phyloP scores from a whole-genome alignment of 352 stramenopile species.

The Pilasporangium apinafurcum region DNA sequence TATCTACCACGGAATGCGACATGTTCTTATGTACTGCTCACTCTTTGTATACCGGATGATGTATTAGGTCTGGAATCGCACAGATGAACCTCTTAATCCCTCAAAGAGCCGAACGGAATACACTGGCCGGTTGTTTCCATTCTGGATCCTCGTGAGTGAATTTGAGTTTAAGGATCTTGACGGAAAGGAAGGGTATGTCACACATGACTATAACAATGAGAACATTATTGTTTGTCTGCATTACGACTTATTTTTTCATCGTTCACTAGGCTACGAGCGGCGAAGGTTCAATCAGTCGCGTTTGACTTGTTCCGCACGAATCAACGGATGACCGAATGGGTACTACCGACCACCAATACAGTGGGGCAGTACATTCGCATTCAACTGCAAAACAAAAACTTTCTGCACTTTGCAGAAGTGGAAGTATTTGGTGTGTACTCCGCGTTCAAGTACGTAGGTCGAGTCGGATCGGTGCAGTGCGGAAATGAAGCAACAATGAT shows the following conservation, averaged over 20 bases:
- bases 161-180: slow-evolving; percentile 78
- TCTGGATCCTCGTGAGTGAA: slow-evolving; percentile 91
- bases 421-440: slow-evolving; percentile 91
- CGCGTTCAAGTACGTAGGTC: slow-evolving; percentile 74
- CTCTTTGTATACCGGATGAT: neutral
- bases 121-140: slow-evolving; percentile 82
- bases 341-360: slow-evolving; percentile 77
- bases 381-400: slow-evolving; percentile 86
- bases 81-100: slow-evolving; percentile 81
- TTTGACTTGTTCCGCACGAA: slow-evolving; percentile 77
- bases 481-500: slow-evolving; percentile 88
- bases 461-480: slow-evolving; percentile 68
- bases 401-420: slow-evolving; percentile 87
- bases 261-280: slow-evolving; percentile 74
- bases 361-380: slow-evolving; percentile 78
- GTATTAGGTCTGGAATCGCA: slow-evolving; percentile 84
- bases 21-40: neutral
- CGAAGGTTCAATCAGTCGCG: slow-evolving; percentile 70
- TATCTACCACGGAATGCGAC: no score
- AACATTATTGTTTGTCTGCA: neutral
- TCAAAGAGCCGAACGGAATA: slow-evolving; percentile 70
- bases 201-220: neutral
- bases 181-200: slow-evolving; percentile 58
- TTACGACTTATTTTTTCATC: no score
- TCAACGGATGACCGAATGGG: slow-evolving; percentile 84